These are phyloP conservation scores for Rhizopogon vesiculosus DNA, from an alignment of 768 basidiomycete species.

Conservation along the genomic window DNA sequence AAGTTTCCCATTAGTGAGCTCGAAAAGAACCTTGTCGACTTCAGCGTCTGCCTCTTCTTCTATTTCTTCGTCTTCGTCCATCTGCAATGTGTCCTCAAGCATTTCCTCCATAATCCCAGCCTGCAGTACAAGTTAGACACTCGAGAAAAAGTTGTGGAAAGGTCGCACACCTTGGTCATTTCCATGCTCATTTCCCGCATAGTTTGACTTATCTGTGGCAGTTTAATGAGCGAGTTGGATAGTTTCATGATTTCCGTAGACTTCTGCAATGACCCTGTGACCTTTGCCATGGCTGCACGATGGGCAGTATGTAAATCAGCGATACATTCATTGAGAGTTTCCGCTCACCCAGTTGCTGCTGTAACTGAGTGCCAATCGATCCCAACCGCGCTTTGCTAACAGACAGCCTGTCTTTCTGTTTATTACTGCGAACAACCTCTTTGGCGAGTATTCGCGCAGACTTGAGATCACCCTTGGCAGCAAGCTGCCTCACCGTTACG, in stretches of 20 bases:
- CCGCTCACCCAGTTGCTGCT: slow-evolving; percentile 83
- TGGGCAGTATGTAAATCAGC: slow-evolving; percentile 1
- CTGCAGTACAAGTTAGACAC: slow-evolving; percentile 36
- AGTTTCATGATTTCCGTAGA: slow-evolving; percentile 99
- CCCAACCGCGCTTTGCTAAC: slow-evolving; percentile 91
- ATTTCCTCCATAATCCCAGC: slow-evolving; percentile 98
- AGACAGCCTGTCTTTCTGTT: slow-evolving; percentile 89
- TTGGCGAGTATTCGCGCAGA: slow-evolving; percentile 88
- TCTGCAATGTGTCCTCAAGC: slow-evolving; percentile 88
- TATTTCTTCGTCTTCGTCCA: slow-evolving; percentile 92
- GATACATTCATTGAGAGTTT: background rate
- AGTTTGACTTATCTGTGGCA: slow-evolving; percentile 86
- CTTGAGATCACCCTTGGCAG: slow-evolving; percentile 86
- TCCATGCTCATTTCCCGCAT: slow-evolving; percentile 99
- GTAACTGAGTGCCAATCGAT: slow-evolving; percentile 84
- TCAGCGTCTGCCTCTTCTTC: slow-evolving; percentile 97
- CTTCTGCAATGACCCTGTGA: slow-evolving; percentile 96
- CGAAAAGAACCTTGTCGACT: slow-evolving; percentile 93
- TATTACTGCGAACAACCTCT: slow-evolving; percentile 92
- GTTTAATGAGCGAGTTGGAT: slow-evolving; percentile 86
- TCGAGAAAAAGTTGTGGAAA: background rate
- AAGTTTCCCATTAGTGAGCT: slow-evolving; percentile 94
- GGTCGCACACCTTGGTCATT: slow-evolving; percentile 84
- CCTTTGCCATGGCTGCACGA: slow-evolving; percentile 83
- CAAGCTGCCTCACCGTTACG: slow-evolving; percentile 79